These are phyloP conservation scores for Fusarium illudens DNA, from an alignment of 2,329 filamentous ascomycete species.

Conservation along the genomic window DNA sequence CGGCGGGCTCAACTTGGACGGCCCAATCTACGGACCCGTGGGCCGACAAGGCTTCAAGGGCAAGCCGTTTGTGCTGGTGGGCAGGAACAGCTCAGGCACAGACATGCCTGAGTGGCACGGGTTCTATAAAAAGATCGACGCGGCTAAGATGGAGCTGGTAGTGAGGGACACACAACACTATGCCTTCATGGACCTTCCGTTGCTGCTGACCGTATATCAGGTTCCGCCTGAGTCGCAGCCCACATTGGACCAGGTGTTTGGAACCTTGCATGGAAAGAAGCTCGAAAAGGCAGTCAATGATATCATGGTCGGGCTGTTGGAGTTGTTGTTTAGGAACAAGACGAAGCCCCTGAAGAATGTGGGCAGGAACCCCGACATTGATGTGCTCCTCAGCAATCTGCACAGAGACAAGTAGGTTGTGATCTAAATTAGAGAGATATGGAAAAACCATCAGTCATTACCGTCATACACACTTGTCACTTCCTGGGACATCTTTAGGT, in stretches of 20 bases:
- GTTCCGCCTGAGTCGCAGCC: neutral
- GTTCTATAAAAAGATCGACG: slow-evolving; percentile 16
- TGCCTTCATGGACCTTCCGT: slow-evolving; percentile 13
- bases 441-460: neutral
- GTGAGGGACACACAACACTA: neutral
- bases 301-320: neutral
- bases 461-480: neutral
- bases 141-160: slow-evolving; percentile 15
- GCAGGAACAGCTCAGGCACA: neutral
- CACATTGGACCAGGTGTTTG: neutral
- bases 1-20: slow-evolving; percentile 40
- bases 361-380: slow-evolving; percentile 1
- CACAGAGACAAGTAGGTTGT: neutral
- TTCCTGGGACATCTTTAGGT: too few relatives aligned
- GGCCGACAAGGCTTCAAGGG: slow-evolving; percentile 39
- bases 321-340: slow-evolving; percentile 6
- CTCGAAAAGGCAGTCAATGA: slow-evolving; percentile 7
- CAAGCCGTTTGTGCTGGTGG: slow-evolving; percentile 13
- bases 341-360: slow-evolving; percentile 1
- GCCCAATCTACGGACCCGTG: slow-evolving; percentile 26
- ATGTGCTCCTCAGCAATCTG: slow-evolving; percentile 3
- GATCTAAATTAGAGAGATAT: neutral
- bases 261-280: slow-evolving; percentile 1
- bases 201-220: neutral
- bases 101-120: neutral